Conservation (phyloP, 1,284 basidiomycete species). For the Leccinum insolens region DNA sequence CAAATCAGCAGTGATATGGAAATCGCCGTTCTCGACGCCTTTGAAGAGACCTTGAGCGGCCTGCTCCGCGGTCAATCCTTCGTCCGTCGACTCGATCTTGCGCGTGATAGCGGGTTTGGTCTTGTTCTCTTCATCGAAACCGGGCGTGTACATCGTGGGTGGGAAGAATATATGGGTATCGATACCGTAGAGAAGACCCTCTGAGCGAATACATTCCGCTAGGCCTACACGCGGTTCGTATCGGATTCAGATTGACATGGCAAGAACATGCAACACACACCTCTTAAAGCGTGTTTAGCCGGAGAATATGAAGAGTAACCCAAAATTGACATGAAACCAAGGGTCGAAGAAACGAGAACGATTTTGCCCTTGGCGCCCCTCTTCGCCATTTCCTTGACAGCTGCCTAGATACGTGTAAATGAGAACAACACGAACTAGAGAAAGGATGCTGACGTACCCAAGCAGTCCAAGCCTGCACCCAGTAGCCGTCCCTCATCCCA, state of each 20-base stretch:
- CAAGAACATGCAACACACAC: constrained; percentile 40
- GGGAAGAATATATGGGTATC: constrained; percentile 88
- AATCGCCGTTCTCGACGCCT: constrained; percentile 75
- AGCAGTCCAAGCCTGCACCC: constrained; percentile 79
- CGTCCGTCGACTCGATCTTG: constrained; percentile 83
- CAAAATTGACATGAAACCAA: constrained; percentile 81
- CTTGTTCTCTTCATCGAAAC: constrained; percentile 80
- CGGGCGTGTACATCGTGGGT: constrained; percentile 82
- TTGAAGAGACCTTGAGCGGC: constrained; percentile 66
- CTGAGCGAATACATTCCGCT: constrained; percentile 84
- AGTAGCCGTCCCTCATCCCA: constrained; percentile 66
- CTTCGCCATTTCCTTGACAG: constrained; percentile 71
- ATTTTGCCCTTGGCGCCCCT: constrained; percentile 67
- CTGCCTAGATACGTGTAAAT: constrained; percentile 51
- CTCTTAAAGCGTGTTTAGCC: constrained; percentile 88
- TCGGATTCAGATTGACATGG: not conserved
- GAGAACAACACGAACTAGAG: not conserved
- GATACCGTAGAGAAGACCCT: constrained; percentile 81
- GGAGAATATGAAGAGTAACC: constrained; percentile 90
- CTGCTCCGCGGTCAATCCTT: constrained; percentile 65
- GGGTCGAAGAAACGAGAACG: constrained; percentile 80
- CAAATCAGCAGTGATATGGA: constrained; percentile 79
- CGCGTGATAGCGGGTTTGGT: constrained; percentile 81
- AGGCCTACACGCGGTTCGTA: constrained; percentile 54
- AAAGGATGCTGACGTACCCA: constrained; percentile 47